These are phyloP conservation scores for Ceratobasidium sp. DNA, from an alignment of 1,284 basidiomycete genomes.

Conservation along the genomic window DNA sequence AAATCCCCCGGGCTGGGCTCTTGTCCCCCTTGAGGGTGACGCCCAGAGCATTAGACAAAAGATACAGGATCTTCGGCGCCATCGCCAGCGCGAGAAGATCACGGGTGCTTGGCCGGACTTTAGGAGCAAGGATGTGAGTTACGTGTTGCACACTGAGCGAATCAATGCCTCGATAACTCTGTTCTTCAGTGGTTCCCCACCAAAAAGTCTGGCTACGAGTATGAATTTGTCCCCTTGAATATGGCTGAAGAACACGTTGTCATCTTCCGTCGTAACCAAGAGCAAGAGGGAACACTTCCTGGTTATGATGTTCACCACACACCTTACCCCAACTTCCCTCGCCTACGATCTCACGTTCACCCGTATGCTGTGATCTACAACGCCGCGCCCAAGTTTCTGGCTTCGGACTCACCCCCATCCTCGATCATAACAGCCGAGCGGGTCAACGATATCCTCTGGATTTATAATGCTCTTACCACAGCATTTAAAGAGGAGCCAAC, in stretches of 20 bases:
- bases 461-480: not conserved
- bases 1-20: not conserved
- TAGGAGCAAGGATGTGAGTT: not conserved
- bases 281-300: too few relatives aligned
- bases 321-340: not conserved
- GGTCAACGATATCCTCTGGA: not conserved
- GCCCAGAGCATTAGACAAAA: not conserved
- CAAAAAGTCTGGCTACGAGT: not conserved
- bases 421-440: not conserved
- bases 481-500: not conserved
- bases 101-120: conserved; percentile 8
- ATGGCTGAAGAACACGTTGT: not conserved
- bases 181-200: conserved; percentile 9
- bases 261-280: not conserved
- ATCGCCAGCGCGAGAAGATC: not conserved
- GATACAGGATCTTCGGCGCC: not conserved
- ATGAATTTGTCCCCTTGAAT: not conserved
- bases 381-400: not conserved
- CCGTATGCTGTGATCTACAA: conserved; percentile 4
- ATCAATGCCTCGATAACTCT: too few relatives aligned
- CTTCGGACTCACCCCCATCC: too few relatives aligned
- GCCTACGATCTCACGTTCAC: conserved; percentile 5
- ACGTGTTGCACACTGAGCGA: too few relatives aligned
- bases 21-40: not conserved
- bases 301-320: not conserved